Evolutionary conservation across 2,329 filamentous ascomycete species (phyloP), one percentile per base, ranked within the genome.

Genomic region (Aspergillus flavus): DNA sequence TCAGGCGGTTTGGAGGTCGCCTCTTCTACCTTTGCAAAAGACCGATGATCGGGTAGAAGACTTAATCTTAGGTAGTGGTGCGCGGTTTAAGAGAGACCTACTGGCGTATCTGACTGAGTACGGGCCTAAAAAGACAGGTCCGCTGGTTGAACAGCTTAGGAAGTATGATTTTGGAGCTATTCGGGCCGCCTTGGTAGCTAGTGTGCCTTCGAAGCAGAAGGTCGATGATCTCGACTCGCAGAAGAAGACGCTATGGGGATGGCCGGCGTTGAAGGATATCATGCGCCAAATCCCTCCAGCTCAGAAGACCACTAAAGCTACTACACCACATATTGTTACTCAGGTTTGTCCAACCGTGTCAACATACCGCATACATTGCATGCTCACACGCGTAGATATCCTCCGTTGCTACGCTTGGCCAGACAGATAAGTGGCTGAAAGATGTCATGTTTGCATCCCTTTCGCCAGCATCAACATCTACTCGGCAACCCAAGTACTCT

Each of bases 1-100:
- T 0, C 93, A 97, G 75, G 92, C 87, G 1, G 86, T 91, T 6
- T 97, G 93, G 93, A 83, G 80, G 57, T 94, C 92, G 0, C 92
- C 92, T 0, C 73, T 86, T 1, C 85, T 96, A 1, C 88, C 91
- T 0, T 76, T 86, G 7, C 59, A 30, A 48, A 64, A n/a, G 23
- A 12, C 64, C 23, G 43, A 46, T 21, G 55, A 19, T 7, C 6
- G 55, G 10, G 39, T 57, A 69, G 21, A 45, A 64, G 11, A 62
- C 71, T 69, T 67, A 4, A 62, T 75, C 2, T 73, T 85, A 23
- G 91, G 91, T 0, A 87, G 83, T 57, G 92, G 93, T 0, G 70
- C 79, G 1, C 86, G 86, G 32, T 97, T 97, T 81, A 94, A 96
- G 71, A 68, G 80, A 2, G 92, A 96, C 69, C 78, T 97, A 0